These are phyloP conservation scores for Kalanchoe fedtschenkoi DNA, from an alignment of 164 flowering plant genomes.

Conservation along the genomic window DNA sequence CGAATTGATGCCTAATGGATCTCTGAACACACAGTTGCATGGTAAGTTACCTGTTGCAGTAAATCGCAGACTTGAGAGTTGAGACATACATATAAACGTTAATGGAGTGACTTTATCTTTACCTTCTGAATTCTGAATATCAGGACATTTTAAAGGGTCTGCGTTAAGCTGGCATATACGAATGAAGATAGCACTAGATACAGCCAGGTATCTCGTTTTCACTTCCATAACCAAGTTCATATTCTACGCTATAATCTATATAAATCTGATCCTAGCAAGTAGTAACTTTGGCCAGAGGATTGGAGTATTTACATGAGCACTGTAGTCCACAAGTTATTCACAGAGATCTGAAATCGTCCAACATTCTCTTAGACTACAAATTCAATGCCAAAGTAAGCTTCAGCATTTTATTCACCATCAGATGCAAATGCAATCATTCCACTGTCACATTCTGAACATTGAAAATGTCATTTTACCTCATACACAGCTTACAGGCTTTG, in stretches of 20 bases:
- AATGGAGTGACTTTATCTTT: not conserved
- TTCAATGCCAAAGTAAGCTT: constrained; percentile 85
- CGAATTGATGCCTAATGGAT: constrained; percentile 90
- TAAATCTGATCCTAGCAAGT: not conserved
- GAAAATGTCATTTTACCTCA: not conserved
- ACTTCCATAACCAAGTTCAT: not conserved
- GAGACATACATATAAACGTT: not conserved
- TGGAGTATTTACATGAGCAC: constrained; percentile 87
- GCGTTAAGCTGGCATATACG: constrained; percentile 73
- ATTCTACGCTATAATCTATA: constrained; percentile 1
- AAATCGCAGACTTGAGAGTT: not conserved
- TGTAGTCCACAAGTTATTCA: constrained; percentile 89
- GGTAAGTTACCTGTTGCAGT: constrained; percentile 31
- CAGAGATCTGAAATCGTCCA: constrained; percentile 95
- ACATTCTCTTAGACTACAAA: constrained; percentile 83
- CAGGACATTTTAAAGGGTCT: constrained; percentile 75
- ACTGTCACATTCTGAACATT: not conserved
- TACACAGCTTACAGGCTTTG: constrained; percentile 85
- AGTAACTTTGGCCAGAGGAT: constrained; percentile 52
- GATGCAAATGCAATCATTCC: not conserved
- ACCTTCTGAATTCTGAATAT: not conserved
- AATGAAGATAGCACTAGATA: constrained; percentile 88
- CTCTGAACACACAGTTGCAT: constrained; percentile 69
- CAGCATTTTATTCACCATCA: not conserved
- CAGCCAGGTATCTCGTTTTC: constrained; percentile 57